Conservation (phyloP, 345 rosid genomes). For the Rhodamnia argentea region DNA sequence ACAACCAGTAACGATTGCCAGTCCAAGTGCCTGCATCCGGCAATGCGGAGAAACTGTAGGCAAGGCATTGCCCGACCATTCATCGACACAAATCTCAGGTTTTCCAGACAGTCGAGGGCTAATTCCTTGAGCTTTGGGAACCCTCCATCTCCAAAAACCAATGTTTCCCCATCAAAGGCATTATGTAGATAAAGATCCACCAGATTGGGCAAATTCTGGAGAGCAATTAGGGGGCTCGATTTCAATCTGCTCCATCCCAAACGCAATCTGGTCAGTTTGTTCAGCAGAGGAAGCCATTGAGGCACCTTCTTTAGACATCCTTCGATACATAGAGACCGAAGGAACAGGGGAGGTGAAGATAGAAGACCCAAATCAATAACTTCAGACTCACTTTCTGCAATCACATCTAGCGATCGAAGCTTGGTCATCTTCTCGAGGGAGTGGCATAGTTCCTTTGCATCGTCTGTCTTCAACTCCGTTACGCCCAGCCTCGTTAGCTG, state of each 20-base stretch:
- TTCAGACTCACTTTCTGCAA: not conserved
- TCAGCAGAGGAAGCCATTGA: not conserved
- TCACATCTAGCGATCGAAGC: not conserved
- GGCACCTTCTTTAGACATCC: not conserved
- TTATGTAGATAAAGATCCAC: accelerated
- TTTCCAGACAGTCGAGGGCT: accelerated
- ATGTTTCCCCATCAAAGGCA: not conserved
- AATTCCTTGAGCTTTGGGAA: not conserved
- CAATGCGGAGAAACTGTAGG: not conserved
- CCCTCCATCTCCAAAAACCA: not conserved
- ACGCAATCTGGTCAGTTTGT: not conserved
- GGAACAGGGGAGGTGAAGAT: not conserved
- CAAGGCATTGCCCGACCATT: not conserved
- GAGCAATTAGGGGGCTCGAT: not conserved
- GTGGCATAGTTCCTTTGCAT: not conserved
- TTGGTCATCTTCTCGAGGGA: not conserved
- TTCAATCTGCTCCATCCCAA: not conserved
- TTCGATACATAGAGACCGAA: accelerated
- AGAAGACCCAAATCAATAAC: not conserved
- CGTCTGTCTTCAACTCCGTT: not conserved
- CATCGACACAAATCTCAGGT: not conserved
- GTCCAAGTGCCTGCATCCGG: not conserved
- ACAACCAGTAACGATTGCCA: not conserved
- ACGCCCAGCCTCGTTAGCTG: too few species aligned
- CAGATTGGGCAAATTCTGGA: not conserved